phyloP scores from a whole-genome alignment of 495 filamentous ascomycete species.

The Neurospora hispaniola region DNA sequence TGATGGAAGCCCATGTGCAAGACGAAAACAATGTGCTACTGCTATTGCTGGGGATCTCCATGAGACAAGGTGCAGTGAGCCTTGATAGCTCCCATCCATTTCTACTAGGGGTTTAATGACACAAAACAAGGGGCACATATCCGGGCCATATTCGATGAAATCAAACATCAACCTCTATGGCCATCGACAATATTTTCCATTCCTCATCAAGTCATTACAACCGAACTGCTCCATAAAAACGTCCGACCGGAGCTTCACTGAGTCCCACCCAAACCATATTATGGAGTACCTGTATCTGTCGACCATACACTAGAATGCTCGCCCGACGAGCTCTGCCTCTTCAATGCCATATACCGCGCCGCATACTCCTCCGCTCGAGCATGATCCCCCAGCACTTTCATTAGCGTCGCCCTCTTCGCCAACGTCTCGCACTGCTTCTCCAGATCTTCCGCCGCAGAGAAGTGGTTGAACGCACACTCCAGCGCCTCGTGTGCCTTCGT shows the following conservation, averaged over 20 bases:
- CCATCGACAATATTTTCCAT: neutral
- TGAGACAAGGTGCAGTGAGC: neutral
- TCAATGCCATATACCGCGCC: conserved; percentile 54
- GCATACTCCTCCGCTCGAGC: conserved; percentile 66
- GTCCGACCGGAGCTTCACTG: neutral
- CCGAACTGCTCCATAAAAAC: neutral
- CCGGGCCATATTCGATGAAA: neutral
- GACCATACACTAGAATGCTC: neutral
- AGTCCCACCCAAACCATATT: neutral
- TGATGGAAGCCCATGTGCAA: neutral
- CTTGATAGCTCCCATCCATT: neutral
- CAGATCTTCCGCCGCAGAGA: conserved; percentile 62
- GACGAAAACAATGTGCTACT: neutral
- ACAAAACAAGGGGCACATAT: neutral
- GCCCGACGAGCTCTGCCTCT: conserved; percentile 19
- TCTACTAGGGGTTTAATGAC: neutral
- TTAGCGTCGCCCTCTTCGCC: conserved; percentile 75
- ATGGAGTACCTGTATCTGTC: neutral
- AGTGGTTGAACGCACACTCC: conserved; percentile 54
- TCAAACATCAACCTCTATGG: neutral
- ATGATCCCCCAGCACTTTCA: conserved; percentile 62
- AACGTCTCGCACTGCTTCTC: conserved; percentile 71
- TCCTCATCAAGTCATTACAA: neutral
- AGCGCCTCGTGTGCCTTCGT: conserved; percentile 56
- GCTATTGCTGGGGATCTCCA: neutral